A percentile compares a stretch with the other conserved stretches of the same genome.
Evolutionary conservation across 495 filamentous ascomycete genomes (phyloP).

Genomic region (Xylaria bambusicola): DNA sequence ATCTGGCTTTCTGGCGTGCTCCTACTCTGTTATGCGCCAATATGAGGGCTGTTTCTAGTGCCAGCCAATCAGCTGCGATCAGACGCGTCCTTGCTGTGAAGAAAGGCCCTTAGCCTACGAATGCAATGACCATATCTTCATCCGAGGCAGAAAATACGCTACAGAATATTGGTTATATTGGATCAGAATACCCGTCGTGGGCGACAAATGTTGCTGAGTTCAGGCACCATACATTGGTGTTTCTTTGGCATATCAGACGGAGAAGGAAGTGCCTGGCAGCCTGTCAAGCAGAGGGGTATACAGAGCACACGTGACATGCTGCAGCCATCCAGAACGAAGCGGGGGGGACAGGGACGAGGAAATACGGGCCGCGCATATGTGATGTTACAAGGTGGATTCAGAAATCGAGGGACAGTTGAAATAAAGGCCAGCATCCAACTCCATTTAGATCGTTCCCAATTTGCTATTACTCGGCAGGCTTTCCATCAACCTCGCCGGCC

Average conservation of each 20-base stretch:
- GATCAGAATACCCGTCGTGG: not conserved
- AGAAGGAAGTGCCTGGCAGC: not conserved
- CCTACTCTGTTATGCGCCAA: not conserved
- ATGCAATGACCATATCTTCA: not conserved
- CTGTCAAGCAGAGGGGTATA: not conserved
- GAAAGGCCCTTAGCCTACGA: not conserved
- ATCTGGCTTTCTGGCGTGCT: not conserved
- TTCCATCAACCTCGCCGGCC: slow-evolving; percentile 24
- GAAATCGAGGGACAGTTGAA: slow-evolving; percentile 9
- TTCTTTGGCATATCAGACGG: not conserved
- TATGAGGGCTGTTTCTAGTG: too few relatives aligned
- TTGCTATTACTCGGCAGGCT: slow-evolving; percentile 12
- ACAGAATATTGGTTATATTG: not conserved
- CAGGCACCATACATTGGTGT: too few relatives aligned
- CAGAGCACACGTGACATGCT: slow-evolving; percentile 1
- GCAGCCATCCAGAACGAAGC: slow-evolving; percentile 2
- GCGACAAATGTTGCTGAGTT: too few relatives aligned
- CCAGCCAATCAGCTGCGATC: not conserved
- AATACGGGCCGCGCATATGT: slow-evolving; percentile 12
- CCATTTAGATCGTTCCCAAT: not conserved
- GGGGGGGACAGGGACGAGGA: not conserved
- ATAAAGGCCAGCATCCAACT: slow-evolving; percentile 12
- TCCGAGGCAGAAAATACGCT: not conserved
- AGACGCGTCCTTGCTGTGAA: not conserved
- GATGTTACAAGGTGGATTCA: slow-evolving; percentile 3